Percentiles rank a stretch among this genome's conserved stretches.
phyloP scores from a whole-genome alignment of 768 basidiomycete genomes.

The Rhodotorula diobovata region DNA sequence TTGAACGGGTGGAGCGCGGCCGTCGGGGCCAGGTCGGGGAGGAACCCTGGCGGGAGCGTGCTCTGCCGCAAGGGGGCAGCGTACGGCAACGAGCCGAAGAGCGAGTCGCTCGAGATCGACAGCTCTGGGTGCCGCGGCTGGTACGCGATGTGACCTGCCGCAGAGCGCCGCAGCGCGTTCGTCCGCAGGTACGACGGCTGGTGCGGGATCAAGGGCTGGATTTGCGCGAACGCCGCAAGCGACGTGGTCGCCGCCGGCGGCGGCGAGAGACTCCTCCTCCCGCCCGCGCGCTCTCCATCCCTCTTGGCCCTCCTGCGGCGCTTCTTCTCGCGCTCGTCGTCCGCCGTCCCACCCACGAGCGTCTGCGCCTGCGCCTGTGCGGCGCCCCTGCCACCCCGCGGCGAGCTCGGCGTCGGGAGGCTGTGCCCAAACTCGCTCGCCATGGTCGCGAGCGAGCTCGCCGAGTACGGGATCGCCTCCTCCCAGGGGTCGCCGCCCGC shows the following conservation, averaged over 20 bases:
- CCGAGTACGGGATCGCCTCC: constrained; percentile 23
- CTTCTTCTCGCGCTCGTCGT: constrained; percentile 6
- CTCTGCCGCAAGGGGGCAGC: constrained; percentile 17
- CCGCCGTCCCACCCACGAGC: background rate
- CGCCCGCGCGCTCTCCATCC: background rate
- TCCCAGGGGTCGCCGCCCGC: constrained; percentile 32
- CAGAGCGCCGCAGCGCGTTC: constrained; percentile 16
- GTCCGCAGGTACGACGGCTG: constrained; percentile 6
- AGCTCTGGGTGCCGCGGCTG: constrained; percentile 28
- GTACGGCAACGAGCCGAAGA: constrained; percentile 34
- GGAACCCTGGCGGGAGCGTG: constrained; percentile 30
- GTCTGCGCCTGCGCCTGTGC: background rate
- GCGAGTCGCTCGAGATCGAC: constrained; percentile 28
- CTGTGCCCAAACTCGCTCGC: constrained; percentile 18
- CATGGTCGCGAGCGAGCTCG: constrained; percentile 20
- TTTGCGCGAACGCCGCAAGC: constrained; percentile 6
- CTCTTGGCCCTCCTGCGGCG: background rate
- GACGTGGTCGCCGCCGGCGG: constrained; percentile 14
- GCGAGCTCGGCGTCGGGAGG: constrained; percentile 19
- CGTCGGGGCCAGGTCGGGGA: constrained; percentile 14
- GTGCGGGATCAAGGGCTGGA: constrained; percentile 22
- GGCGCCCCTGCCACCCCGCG: background rate
- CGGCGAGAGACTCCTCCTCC: constrained; percentile 23
- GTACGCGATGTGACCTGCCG: constrained; percentile 25
- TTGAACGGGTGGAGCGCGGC: constrained; percentile 31